Evolutionary conservation across 2,329 filamentous ascomycete genomes (phyloP).

Genomic region (Cladobotryum mycophilum): DNA sequence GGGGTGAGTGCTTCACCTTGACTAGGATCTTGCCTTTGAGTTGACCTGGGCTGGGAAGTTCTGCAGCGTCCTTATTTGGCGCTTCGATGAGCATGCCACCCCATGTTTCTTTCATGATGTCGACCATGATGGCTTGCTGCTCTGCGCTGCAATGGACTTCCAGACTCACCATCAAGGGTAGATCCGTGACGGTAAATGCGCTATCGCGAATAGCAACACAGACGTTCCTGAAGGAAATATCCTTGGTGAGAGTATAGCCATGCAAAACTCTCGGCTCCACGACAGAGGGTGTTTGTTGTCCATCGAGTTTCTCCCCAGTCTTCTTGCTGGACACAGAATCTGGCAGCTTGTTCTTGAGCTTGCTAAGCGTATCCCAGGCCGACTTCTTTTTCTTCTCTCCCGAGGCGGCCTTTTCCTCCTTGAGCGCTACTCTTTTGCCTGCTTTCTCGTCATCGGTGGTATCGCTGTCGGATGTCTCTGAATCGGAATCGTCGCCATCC

Average conservation of each 20-base stretch:
- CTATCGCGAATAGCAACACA: constrained; percentile 73
- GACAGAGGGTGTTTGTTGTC: constrained; percentile 29
- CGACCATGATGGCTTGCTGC: constrained; percentile 86
- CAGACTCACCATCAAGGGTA: constrained; percentile 89
- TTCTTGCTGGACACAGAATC: constrained; percentile 38
- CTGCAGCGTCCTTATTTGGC: constrained; percentile 38
- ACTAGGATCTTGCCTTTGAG: constrained; percentile 74
- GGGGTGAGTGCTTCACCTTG: constrained; percentile 67
- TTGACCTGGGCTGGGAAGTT: constrained; percentile 61
- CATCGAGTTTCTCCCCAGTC: constrained; percentile 31
- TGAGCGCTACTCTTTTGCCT: not conserved
- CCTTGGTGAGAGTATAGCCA: constrained; percentile 84
- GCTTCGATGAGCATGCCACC: constrained; percentile 60
- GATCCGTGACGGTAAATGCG: constrained; percentile 66
- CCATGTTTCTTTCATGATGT: constrained; percentile 86
- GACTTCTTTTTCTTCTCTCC: constrained; percentile 40
- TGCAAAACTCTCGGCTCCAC: constrained; percentile 75
- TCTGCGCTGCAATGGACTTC: constrained; percentile 78
- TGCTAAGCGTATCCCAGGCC: constrained; percentile 55
- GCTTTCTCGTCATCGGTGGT: constrained; percentile 43
- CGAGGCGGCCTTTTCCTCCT: constrained; percentile 10
- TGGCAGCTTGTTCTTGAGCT: constrained; percentile 54
- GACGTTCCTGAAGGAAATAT: constrained; percentile 79
- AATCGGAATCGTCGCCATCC: constrained; percentile 76
- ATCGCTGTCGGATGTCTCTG: constrained; percentile 50